Conservation (phyloP, 1,284 basidiomycete genomes). For the Flammula alnicola region DNA sequence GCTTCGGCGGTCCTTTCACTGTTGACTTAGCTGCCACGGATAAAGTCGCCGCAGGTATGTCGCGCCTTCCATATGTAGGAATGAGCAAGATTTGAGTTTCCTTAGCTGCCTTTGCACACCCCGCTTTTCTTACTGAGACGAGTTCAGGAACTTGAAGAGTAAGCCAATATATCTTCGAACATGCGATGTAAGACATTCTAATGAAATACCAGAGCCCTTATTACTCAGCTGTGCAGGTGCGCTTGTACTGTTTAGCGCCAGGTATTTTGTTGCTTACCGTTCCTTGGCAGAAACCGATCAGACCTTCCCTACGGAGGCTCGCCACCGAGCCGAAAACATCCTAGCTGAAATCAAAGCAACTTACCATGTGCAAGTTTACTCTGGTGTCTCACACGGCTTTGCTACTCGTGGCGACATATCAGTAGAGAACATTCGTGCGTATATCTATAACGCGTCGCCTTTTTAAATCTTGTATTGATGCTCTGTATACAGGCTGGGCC, state of each 20-base stretch:
- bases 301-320: conserved; percentile 47
- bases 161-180: conserved; percentile 22
- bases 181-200: not conserved
- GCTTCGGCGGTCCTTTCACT: conserved; percentile 59
- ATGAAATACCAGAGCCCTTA: conserved; percentile 47
- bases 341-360: conserved; percentile 45
- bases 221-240: conserved; percentile 57
- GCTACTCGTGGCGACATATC: conserved; percentile 45
- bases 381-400: conserved; percentile 51
- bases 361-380: conserved; percentile 55
- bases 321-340: conserved; percentile 51
- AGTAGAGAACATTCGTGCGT: conserved; percentile 47
- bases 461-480: not conserved
- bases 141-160: conserved; percentile 54
- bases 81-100: not conserved
- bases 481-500: conserved; percentile 52
- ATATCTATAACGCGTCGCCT: not conserved
- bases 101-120: conserved; percentile 59
- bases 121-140: conserved; percentile 53
- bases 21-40: conserved; percentile 49
- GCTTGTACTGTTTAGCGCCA: not conserved
- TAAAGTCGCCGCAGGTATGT: conserved; percentile 49
- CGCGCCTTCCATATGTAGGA: not conserved
- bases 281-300: conserved; percentile 43
- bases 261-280: not conserved